Evolutionary conservation across 164 flowering plant species (phyloP), one percentile per base, ranked within the genome.

Genomic region (Malania oleifera): DNA sequence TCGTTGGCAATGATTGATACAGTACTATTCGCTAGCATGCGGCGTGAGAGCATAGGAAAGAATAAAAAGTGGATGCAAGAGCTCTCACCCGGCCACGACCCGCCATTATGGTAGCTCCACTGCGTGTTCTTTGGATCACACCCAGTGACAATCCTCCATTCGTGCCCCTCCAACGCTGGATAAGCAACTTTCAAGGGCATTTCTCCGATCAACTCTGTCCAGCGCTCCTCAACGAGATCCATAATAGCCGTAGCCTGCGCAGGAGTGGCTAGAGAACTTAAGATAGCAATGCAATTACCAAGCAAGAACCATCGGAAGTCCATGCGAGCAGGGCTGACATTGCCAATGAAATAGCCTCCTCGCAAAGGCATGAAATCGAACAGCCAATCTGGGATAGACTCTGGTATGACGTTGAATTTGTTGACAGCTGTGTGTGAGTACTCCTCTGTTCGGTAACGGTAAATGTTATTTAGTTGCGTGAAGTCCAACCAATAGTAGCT

Each of bases 211-310:
- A 77, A 45, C 31, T 70, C 77, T 25, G 64, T 71, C 78, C 78
- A 77, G 10, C 73, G 67, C 67, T 70, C 77, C 67, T 74, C 79
- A 28, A 77, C 19, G 26, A 77, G 56, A 48, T 75, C 75, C 77
- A 77, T 74, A 7, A 77, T 75, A 13, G 79, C 77, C 7, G 60
- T 66, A 10, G 71, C 59, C 59, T 77, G 77, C 53, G 40, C 28
- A 1, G 58, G 68, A 22, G 78, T 77, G 8, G 73, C 71, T 0
- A 77, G 65, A n/a, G 61, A 69, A 43, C 73, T 67, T 64, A 77
- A 58, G 38, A 77, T 77, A 26, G 81, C 78, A 52, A 77, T 60
- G 66, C 81, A 77, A 57, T 77, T 77, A 13, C 82, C 82, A 5
- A 75, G 20, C 26, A 70, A 57, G 61, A 74, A 77, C 82, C 77